Percentiles rank a stretch among this genome's conserved stretches.
Conservation (phyloP, 345 rosid species). For the Alliaria petiolata region DNA sequence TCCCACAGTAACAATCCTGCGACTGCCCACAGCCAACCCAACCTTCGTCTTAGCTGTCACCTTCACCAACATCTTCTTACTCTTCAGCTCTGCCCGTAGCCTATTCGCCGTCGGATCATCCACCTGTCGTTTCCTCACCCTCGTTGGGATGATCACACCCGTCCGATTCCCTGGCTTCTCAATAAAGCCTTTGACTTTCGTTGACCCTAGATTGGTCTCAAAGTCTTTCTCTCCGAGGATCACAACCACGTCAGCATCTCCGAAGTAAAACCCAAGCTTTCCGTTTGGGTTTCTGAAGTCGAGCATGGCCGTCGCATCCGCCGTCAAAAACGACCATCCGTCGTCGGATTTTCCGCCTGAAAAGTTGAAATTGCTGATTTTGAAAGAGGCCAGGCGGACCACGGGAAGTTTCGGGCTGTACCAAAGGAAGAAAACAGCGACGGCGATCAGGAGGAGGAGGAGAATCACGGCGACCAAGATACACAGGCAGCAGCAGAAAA, state of each 20-base stretch:
- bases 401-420: constrained; percentile 64
- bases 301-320: constrained; percentile 41
- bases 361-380: constrained; percentile 43
- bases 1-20: constrained; percentile 43
- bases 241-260: constrained; percentile 38
- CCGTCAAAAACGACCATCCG: constrained; percentile 40
- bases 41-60: constrained; percentile 49
- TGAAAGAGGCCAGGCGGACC: constrained; percentile 62
- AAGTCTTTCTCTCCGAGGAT: constrained; percentile 32
- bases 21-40: constrained; percentile 40
- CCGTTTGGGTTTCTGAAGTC: constrained; percentile 66
- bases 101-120: constrained; percentile 39
- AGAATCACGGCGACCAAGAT: constrained; percentile 24
- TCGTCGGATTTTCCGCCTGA: constrained; percentile 43
- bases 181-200: constrained; percentile 41
- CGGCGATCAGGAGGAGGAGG: constrained; percentile 33
- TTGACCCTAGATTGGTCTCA: constrained; percentile 41
- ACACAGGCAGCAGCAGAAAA: constrained; percentile 51
- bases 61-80: constrained; percentile 41
- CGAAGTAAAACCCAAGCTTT: constrained; percentile 43
- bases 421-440: constrained; percentile 60
- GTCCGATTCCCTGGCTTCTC: constrained; percentile 44
- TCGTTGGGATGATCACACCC: constrained; percentile 46
- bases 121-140: constrained; percentile 39
- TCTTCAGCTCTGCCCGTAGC: constrained; percentile 35